Conservation (phyloP, 148 eudicot species). For the Camellia japonica region DNA sequence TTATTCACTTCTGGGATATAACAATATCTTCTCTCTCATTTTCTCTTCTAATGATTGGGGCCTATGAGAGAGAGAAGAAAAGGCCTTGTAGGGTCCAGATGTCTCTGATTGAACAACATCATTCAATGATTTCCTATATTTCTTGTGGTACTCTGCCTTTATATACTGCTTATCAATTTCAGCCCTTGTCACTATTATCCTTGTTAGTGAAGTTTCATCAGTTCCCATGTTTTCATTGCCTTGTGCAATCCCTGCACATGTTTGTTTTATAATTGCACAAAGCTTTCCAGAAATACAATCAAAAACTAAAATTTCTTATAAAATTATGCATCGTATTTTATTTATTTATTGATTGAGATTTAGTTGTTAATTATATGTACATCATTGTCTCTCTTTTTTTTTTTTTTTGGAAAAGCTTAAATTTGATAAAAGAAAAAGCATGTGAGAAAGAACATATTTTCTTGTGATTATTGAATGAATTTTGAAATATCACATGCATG, state of each 20-base stretch:
- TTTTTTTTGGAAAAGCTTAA: too few relatives aligned
- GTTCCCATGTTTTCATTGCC: slow-evolving; percentile 75
- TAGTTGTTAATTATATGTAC: too few relatives aligned
- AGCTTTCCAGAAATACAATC: neutral
- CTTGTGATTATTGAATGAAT: neutral
- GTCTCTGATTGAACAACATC: slow-evolving; percentile 83
- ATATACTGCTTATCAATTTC: slow-evolving; percentile 86
- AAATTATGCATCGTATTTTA: neutral
- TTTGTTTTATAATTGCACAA: neutral
- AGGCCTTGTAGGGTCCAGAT: slow-evolving; percentile 57
- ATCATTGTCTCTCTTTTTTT: too few relatives aligned
- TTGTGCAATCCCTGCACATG: slow-evolving; percentile 49
- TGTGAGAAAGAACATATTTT: neutral
- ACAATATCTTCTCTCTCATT: too few relatives aligned
- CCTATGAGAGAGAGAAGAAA: slow-evolving; percentile 85
- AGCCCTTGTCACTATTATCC: slow-evolving; percentile 75
- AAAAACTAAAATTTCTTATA: slow-evolving; percentile 1
- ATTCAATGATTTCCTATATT: slow-evolving; percentile 58
- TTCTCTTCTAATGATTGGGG: slow-evolving; percentile 31
- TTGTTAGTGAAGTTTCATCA: slow-evolving; percentile 52
- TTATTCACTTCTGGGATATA: neutral
- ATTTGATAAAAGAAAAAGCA: too few relatives aligned
- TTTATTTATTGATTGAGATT: neutral
- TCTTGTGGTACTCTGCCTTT: slow-evolving; percentile 68
- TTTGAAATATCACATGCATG: neutral